These are phyloP conservation scores for Pythium aquatile DNA, from an alignment of 352 stramenopile species.

Conservation along the genomic window DNA sequence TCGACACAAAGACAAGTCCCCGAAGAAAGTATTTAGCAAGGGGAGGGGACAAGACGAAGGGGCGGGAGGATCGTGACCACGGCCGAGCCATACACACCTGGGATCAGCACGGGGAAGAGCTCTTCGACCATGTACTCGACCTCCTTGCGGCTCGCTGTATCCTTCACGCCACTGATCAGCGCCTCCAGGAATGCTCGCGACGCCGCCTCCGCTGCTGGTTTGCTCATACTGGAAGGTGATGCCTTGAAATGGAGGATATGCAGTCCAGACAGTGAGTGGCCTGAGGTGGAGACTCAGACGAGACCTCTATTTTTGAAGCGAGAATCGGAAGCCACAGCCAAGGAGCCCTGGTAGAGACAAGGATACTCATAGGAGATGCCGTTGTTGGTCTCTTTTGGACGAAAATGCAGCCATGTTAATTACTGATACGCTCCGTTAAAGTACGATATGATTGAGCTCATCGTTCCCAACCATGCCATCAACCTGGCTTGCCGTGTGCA, in stretches of 20 bases:
- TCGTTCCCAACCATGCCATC: neutral
- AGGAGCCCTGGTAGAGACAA: no score
- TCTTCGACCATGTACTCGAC: slow-evolving; percentile 54
- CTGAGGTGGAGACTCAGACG: neutral
- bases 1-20: neutral
- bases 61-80: neutral
- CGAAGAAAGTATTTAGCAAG: neutral
- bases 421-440: slow-evolving; percentile 3
- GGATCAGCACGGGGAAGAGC: slow-evolving; percentile 52
- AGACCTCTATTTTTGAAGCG: neutral
- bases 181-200: slow-evolving; percentile 42
- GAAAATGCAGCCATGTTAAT: neutral
- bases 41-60: neutral
- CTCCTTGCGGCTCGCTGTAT: slow-evolving; percentile 33
- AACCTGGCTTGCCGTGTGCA: slow-evolving; percentile 24
- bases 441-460: slow-evolving; percentile 7
- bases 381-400: no score
- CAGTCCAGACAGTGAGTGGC: no score
- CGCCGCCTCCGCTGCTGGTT: slow-evolving; percentile 33
- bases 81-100: slow-evolving; percentile 31
- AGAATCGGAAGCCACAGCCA: neutral
- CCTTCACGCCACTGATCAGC: slow-evolving; percentile 38
- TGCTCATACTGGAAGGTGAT: slow-evolving; percentile 7
- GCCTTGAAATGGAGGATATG: neutral
- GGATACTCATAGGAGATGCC: no score